These are phyloP conservation scores for Pichia cabralensis DNA, from an alignment of 805 yeast species.

Conservation along the genomic window DNA sequence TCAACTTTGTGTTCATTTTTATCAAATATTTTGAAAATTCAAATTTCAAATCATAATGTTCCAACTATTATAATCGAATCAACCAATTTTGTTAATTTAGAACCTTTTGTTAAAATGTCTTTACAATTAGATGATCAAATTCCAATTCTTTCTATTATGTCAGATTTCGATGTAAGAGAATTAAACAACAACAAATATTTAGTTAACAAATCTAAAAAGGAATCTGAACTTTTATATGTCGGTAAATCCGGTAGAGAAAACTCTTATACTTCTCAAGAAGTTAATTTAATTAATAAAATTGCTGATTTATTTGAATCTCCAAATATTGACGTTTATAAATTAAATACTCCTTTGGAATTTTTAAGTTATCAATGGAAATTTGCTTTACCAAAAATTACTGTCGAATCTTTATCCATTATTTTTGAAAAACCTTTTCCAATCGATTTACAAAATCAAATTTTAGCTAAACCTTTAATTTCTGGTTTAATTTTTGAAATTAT, in stretches of 20 bases:
- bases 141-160: conserved; percentile 47
- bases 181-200: conserved; percentile 25
- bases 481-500: conserved; percentile 72
- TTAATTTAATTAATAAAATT: conserved; percentile 28
- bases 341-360: conserved; percentile 45
- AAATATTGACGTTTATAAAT: conserved; percentile 37
- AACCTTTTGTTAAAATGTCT: conserved; percentile 46
- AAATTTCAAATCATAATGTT: conserved; percentile 19
- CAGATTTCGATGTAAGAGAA: conserved; percentile 47
- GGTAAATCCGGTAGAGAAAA: conserved; percentile 33
- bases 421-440: conserved; percentile 63
- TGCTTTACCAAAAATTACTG: conserved; percentile 67
- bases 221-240: conserved; percentile 37
- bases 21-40: conserved; percentile 26
- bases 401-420: conserved; percentile 65
- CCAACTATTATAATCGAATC: conserved; percentile 57
- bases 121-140: conserved; percentile 24
- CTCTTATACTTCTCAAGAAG: conserved; percentile 32
- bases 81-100: conserved; percentile 63
- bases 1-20: conserved; percentile 32
- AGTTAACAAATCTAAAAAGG: conserved; percentile 29
- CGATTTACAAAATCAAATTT: conserved; percentile 50
- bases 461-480: conserved; percentile 76
- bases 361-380: conserved; percentile 76
- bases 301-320: conserved; percentile 30